phyloP scores from a whole-genome alignment of 2,329 filamentous ascomycete genomes.

The Aspergillus neoniger region DNA sequence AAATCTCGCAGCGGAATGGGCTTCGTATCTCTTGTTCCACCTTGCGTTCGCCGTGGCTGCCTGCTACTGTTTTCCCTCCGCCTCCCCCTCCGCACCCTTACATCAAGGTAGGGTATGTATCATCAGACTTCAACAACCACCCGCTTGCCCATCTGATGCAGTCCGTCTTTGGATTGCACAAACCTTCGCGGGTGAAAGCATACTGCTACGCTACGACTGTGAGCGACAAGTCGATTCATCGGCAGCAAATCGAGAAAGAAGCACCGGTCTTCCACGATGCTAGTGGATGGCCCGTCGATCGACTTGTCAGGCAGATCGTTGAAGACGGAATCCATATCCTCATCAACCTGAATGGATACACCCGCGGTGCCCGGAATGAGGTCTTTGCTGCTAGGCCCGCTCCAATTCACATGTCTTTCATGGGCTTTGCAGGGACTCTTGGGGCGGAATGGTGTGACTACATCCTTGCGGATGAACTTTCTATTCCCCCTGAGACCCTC shows the following conservation, averaged over 20 bases:
- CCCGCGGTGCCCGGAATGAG: conserved; percentile 92
- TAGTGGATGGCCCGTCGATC: conserved; percentile 81
- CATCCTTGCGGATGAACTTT: conserved; percentile 83
- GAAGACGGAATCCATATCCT: conserved; percentile 89
- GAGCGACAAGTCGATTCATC: conserved; percentile 85
- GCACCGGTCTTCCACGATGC: conserved; percentile 89
- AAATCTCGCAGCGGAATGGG: conserved; percentile 93
- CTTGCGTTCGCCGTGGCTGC: conserved; percentile 82
- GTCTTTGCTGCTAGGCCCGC: conserved; percentile 93
- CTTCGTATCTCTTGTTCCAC: conserved; percentile 91
- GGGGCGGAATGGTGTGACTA: conserved; percentile 99
- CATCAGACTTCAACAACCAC: conserved; percentile 98
- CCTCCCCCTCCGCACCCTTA: conserved; percentile 78
- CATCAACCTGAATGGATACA: conserved; percentile 98
- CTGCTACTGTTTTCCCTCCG: conserved; percentile 76
- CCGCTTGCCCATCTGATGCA: conserved; percentile 97
- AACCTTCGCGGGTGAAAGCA: conserved; percentile 71
- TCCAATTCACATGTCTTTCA: conserved; percentile 98
- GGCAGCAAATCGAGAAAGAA: conserved; percentile 89
- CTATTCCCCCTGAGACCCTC: conserved; percentile 78
- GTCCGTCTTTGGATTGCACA: conserved; percentile 92
- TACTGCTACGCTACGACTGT: conserved; percentile 95
- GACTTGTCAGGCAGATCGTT: conserved; percentile 81
- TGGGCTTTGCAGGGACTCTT: conserved; percentile 95
- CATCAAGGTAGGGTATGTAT: conserved; percentile 93